Conservation (phyloP, 805 yeast genomes). For the Sugiyamaella marilandica region DNA sequence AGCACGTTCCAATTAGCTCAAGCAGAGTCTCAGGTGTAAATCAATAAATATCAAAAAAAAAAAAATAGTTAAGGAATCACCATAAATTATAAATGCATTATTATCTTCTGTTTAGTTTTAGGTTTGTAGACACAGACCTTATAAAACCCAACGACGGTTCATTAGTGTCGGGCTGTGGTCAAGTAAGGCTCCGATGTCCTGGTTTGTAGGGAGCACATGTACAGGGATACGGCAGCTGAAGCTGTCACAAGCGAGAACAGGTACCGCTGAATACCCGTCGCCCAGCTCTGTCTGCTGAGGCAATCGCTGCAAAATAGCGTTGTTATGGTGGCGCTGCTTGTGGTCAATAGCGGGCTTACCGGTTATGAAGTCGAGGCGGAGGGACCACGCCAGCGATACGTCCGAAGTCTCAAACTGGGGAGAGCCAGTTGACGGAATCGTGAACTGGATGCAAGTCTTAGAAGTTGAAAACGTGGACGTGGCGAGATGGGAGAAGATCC, state of each 20-base stretch:
- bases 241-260: slow-evolving; percentile 21
- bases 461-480: slow-evolving; percentile 22
- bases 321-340: not conserved
- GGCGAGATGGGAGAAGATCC: slow-evolving; percentile 26
- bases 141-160: slow-evolving; percentile 8
- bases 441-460: slow-evolving; percentile 25
- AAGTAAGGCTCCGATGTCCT: slow-evolving; percentile 46
- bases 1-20: no score
- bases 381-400: slow-evolving; percentile 30
- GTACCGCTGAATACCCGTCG: slow-evolving; percentile 15
- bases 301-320: not conserved
- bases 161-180: slow-evolving; percentile 16
- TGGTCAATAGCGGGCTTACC: not conserved
- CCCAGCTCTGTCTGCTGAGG: not conserved
- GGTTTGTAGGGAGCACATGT: slow-evolving; percentile 41
- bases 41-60: no score
- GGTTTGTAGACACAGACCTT: not conserved
- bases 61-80: no score
- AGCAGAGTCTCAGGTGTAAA: no score
- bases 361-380: slow-evolving; percentile 31
- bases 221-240: slow-evolving; percentile 44
- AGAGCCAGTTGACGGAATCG: slow-evolving; percentile 34
- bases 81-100: no score
- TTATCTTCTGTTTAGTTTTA: not conserved
- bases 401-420: slow-evolving; percentile 32